Conservation (phyloP, 441 rosid genomes). For the Flueggea neowawraea region DNA sequence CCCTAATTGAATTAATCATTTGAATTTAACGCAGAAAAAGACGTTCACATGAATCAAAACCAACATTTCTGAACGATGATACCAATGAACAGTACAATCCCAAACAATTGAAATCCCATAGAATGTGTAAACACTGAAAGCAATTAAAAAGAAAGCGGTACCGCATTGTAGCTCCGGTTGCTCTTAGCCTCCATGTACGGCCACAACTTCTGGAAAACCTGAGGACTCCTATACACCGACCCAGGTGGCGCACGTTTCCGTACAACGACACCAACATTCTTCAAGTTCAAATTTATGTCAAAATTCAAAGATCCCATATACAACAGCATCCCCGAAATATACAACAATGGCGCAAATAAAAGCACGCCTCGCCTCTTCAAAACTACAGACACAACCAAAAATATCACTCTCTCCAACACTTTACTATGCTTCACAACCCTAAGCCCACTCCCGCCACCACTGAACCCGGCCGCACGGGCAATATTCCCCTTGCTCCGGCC, state of each 20-base stretch:
- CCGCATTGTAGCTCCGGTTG: constrained; percentile 62
- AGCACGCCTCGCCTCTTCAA: constrained; percentile 73
- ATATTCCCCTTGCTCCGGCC: constrained; percentile 32
- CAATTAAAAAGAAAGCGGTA: constrained; percentile 19
- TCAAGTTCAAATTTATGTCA: constrained; percentile 57
- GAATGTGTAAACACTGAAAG: no score
- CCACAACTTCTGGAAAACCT: constrained; percentile 78
- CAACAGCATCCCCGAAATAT: constrained; percentile 79
- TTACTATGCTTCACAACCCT: constrained; percentile 46
- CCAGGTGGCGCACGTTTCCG: constrained; percentile 61
- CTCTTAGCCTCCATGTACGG: constrained; percentile 74
- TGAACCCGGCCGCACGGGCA: background rate
- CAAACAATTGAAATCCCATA: no score
- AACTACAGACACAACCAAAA: constrained; percentile 47
- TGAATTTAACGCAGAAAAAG: no score
- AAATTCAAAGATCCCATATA: constrained; percentile 83
- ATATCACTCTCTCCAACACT: constrained; percentile 47
- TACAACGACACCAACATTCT: constrained; percentile 48
- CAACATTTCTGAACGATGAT: no score
- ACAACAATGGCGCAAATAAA: constrained; percentile 81
- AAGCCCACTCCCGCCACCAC: constrained; percentile 10
- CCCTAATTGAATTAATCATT: no score
- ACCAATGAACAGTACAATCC: no score
- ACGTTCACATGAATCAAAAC: no score
- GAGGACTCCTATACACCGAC: constrained; percentile 85